Percentiles rank a stretch among this genome's conserved stretches.
Conservation (phyloP, 305 asterid species). For the Solanum hybrid region DNA sequence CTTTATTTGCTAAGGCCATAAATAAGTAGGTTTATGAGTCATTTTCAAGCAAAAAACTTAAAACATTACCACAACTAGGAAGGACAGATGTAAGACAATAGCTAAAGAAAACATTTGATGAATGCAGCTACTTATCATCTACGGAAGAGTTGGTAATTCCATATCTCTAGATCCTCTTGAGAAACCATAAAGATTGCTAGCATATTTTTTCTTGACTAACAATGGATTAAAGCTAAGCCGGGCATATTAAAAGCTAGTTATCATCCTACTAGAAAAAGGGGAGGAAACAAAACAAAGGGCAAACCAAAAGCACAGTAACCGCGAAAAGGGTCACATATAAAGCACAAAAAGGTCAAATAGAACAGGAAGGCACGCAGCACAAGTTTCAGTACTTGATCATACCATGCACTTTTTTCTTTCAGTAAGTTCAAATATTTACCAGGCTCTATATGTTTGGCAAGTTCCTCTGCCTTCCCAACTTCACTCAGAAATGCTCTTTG, state of each 20-base stretch:
- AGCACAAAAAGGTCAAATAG: neutral
- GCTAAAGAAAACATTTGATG: neutral
- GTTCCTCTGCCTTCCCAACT: slow-evolving; percentile 74
- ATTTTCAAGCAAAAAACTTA: neutral
- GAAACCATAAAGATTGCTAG: neutral
- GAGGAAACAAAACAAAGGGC: neutral
- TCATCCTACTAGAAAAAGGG: neutral
- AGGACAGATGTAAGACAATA: neutral
- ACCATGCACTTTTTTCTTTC: neutral
- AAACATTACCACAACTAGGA: neutral
- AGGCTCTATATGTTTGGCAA: slow-evolving; percentile 53
- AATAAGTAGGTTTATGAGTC: neutral
- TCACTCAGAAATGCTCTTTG: slow-evolving; percentile 69
- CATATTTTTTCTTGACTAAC: neutral
- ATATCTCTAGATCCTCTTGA: neutral
- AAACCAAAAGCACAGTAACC: neutral
- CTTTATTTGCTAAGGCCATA: neutral
- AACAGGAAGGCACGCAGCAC: neutral
- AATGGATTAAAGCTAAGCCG: neutral
- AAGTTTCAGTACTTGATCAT: neutral
- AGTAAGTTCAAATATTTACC: slow-evolving; percentile 33
- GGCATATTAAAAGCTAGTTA: neutral
- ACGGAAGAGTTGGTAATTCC: neutral
- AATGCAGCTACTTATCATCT: neutral
- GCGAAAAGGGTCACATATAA: neutral